These are phyloP conservation scores for Hypholoma fasciculare DNA, from an alignment of 768 basidiomycete genomes.

Conservation along the genomic window DNA sequence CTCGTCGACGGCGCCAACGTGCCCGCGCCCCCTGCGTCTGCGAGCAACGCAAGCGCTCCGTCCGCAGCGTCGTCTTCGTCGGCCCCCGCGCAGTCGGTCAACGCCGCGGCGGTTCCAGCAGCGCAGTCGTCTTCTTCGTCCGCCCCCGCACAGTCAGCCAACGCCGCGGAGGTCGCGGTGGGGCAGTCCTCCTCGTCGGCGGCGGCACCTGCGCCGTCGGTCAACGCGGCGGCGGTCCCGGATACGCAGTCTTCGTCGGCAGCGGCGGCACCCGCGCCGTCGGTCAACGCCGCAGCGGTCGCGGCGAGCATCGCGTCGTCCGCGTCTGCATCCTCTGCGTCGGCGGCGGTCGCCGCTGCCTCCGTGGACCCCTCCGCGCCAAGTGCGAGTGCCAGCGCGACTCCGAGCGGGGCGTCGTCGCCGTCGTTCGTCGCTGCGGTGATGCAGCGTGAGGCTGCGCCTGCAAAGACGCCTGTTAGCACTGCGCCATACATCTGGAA, in stretches of 20 bases:
- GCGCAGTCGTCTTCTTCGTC: too few species aligned
- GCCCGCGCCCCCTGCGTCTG: not conserved
- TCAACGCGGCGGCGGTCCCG: not conserved
- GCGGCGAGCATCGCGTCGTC: slow-evolving; percentile 33
- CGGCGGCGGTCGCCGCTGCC: not conserved
- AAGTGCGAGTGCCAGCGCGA: slow-evolving; percentile 2
- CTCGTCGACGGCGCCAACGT: slow-evolving; percentile 14
- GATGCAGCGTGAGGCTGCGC: slow-evolving; percentile 12
- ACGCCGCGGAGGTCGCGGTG: slow-evolving; percentile 27
- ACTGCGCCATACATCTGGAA: slow-evolving; percentile 39
- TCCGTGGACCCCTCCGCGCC: not conserved
- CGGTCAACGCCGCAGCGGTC: slow-evolving; percentile 25
- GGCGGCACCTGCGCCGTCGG: slow-evolving; percentile 19
- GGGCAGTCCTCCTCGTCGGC: slow-evolving; percentile 27
- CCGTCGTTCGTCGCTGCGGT: slow-evolving; percentile 14
- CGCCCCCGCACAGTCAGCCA: slow-evolving; percentile 12
- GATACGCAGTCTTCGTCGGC: slow-evolving; percentile 4
- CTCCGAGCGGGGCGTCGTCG: slow-evolving; percentile 5
- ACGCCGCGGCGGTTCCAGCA: slow-evolving; percentile 28
- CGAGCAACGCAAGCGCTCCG: too few species aligned
- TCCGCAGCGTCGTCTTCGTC: too few species aligned
- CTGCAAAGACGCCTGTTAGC: slow-evolving; percentile 24
- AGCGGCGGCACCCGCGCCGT: not conserved
- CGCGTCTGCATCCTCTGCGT: slow-evolving; percentile 23
- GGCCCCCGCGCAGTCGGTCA: slow-evolving; percentile 13